Evolutionary conservation across 129 eudicot species (phyloP), one percentile per base, ranked within the genome.

Genomic region (Glebionis coronaria): DNA sequence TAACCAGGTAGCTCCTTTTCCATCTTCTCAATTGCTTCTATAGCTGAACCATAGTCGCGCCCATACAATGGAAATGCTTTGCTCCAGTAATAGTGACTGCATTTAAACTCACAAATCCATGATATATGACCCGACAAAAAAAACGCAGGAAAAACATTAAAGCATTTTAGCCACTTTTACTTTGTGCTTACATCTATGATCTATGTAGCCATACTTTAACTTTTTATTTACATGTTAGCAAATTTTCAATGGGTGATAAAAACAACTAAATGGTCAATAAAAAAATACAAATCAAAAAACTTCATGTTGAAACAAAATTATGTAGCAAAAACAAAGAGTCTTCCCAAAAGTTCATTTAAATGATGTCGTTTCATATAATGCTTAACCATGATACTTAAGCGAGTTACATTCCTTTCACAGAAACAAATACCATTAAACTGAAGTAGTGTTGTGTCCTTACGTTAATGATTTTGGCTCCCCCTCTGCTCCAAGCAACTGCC

Each of bases 21-120:
- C 97, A 94, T 79, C 87, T 82, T 89, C 68, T 86, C 88, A 68
- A 94, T 84, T 63, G 97, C 95, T 76, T 76, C 85, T 10, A 89
- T n/a, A 60, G 80, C 99, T 12, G 83, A 86, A 73, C 75, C 83
- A 76, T 94, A 94, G 68, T 83, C 64, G 4, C 12, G 85, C 59
- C 95, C 99, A 55, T 94, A 94, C 54, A 87, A 63, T 0, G 97
- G 97, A 82, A 89, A 94, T 46, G 99, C 99, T 77, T 87, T 94
- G 81, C 90, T 89, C 99, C 99, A 94, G 63, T 79, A 89, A 56
- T 65, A 86, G 78, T 84, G 97, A 49, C 99, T 94, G 82, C 83
- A 84, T 63, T 78, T 15, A 75, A 66, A 66, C 42, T 56, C 73
- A 65, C 71, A 16, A 35, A 45, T 19, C 18, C 29, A 23, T 14